A percentile compares a stretch with the other conserved stretches of the same genome.
Conservation (phyloP, 1,139 yeast species). For the Yamadazyma mexicana region DNA sequence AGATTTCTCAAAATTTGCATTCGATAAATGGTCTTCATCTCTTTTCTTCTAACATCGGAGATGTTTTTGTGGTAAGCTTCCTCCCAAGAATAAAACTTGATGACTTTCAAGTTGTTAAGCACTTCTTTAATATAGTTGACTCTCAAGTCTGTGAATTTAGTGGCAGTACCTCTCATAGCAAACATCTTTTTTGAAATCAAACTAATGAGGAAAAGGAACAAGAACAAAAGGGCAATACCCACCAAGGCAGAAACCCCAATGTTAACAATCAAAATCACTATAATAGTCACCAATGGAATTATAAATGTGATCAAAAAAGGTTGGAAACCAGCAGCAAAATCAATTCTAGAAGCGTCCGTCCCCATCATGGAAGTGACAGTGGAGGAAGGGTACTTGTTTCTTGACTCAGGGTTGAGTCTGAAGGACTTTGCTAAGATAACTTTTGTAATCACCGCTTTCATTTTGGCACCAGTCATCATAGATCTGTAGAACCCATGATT, state of each 20-base stretch:
- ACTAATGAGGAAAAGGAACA: slow-evolving; percentile 25
- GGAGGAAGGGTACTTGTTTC: slow-evolving; percentile 61
- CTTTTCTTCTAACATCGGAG: slow-evolving; percentile 46
- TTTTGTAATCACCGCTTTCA: slow-evolving; percentile 64
- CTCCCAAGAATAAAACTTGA: slow-evolving; percentile 66
- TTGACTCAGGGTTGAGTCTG: slow-evolving; percentile 59
- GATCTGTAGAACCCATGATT: slow-evolving; percentile 23
- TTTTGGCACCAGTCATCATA: slow-evolving; percentile 56
- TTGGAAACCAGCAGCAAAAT: slow-evolving; percentile 34
- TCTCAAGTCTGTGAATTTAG: slow-evolving; percentile 32
- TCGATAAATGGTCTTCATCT: slow-evolving; percentile 47
- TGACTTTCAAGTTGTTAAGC: slow-evolving; percentile 34
- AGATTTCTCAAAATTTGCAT: slow-evolving; percentile 60
- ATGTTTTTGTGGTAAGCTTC: slow-evolving; percentile 52
- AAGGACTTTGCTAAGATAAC: slow-evolving; percentile 69
- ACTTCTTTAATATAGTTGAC: slow-evolving; percentile 37
- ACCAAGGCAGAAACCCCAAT: slow-evolving; percentile 37
- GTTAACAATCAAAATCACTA: slow-evolving; percentile 31
- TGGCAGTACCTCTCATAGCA: slow-evolving; percentile 26
- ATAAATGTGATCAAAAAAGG: slow-evolving; percentile 30
- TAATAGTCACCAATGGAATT: slow-evolving; percentile 28
- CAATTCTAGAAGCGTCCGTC: slow-evolving; percentile 37
- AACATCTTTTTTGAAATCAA: slow-evolving; percentile 22
- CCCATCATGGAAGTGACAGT: slow-evolving; percentile 57
- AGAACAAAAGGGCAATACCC: slow-evolving; percentile 30